Evolutionary conservation across 2,329 filamentous ascomycete species (phyloP), one percentile per base, ranked within the genome.

Genomic region (Aspergillus fumigatiaffinis): DNA sequence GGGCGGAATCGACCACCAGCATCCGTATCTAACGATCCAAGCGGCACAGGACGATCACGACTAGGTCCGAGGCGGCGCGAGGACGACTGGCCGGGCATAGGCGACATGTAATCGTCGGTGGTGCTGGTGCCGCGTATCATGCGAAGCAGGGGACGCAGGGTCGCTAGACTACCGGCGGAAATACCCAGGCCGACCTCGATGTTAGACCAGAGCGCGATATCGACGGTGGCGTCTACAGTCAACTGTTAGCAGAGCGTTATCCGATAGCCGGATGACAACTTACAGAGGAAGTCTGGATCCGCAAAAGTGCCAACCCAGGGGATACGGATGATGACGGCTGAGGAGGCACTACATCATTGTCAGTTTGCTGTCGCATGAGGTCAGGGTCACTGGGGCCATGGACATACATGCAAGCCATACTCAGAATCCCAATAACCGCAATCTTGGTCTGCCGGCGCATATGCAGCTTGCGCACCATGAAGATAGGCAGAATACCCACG

Each of bases 381-480:
- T 5, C 1, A 6, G 5, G 25, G 5, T 29, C n/a, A n/a, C n/a
- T n/a, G n/a, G n/a, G n/a, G n/a, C n/a, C n/a, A n/a, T n/a, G n/a
- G n/a, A 65, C 69, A n/a, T 63, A 72, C 69, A 79, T 76, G 63
- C 83, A 83, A 35, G 82, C 86, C 73, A 86, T 80, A 2, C 77
- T 75, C 51, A 87, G 70, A 48, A 87, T 76, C 0, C 77, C 75
- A 9, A 80, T 76, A 3, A 86, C 73, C 0, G 82, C 76, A 2
- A 80, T 20, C 64, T 85, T 86, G 4, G 77, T 80, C 57, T 75
- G 75, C 12, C 61, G 68, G 52, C 79, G 78, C 78, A 87, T 84
- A 52, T 84, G 79, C 29, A 87, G 67, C n/a, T 79, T 77, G 68
- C 74, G 79, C 1, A 87, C 76, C 3, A 87, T 73, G 62, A 81